Evolutionary conservation across 805 yeast genomes (phyloP).

Genomic region (Candida qinlingensis): DNA sequence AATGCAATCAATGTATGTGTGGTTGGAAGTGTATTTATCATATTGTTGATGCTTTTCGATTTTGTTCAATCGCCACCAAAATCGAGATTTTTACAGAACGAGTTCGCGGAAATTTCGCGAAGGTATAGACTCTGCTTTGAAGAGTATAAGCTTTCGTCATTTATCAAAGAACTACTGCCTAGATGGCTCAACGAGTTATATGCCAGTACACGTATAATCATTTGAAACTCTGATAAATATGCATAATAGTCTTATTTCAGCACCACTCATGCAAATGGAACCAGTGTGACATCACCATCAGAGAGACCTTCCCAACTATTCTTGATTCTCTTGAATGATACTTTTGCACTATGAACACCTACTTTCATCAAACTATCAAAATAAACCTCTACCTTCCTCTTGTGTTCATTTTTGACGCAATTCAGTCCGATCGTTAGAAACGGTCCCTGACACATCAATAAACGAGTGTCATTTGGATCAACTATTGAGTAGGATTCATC

Average conservation of each 20-base stretch:
- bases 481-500: background rate
- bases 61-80: background rate
- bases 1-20: background rate
- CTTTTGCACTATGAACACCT: conserved; percentile 20
- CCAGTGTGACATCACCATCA: conserved; percentile 10
- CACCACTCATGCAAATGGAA: conserved; percentile 17
- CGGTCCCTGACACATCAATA: conserved; percentile 22
- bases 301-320: conserved; percentile 17
- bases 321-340: conserved; percentile 13
- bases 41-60: background rate
- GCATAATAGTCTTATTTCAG: background rate
- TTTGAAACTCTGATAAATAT: background rate
- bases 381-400: conserved; percentile 8
- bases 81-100: background rate
- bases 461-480: conserved; percentile 16
- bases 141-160: no score
- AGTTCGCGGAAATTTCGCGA: no score
- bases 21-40: background rate
- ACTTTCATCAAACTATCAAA: conserved; percentile 13
- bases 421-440: conserved; percentile 18
- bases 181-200: no score
- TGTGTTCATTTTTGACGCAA: conserved; percentile 12
- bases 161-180: no score
- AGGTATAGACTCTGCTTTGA: no score
- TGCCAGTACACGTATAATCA: no score